phyloP scores from a whole-genome alignment of 768 basidiomycete genomes.

The Roridomyces roridus region DNA sequence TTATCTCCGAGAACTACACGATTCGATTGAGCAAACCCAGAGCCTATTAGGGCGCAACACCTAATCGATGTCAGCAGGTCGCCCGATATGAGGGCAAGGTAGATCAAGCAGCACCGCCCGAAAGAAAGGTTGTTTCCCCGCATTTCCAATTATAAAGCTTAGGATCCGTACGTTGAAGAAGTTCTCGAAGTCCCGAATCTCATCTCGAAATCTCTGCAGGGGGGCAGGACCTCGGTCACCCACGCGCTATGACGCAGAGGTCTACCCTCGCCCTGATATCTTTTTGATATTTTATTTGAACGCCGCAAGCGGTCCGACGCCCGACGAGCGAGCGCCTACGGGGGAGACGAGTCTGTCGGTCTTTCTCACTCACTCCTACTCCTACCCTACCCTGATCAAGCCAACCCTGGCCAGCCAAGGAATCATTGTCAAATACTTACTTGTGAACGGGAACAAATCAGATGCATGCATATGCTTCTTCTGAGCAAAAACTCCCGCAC shows the following conservation, averaged over 20 bases:
- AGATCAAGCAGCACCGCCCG: background rate
- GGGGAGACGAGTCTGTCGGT: too few species aligned
- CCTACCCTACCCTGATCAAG: too few species aligned
- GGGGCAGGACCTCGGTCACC: conserved; percentile 17
- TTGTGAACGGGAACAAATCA: too few species aligned
- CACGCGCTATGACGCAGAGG: background rate
- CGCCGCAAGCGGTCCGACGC: conserved; percentile 13
- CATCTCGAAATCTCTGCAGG: background rate
- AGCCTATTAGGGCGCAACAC: conserved; percentile 2
- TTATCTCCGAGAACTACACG: conserved; percentile 11
- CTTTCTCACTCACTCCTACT: too few species aligned
- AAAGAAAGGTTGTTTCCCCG: conserved; percentile 26
- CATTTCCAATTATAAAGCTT: background rate
- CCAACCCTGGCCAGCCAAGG: too few species aligned
- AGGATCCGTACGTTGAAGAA: too few species aligned
- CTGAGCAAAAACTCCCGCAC: too few species aligned
- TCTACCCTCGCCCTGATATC: too few species aligned
- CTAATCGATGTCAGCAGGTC: conserved; percentile 23
- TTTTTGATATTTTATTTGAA: too few species aligned
- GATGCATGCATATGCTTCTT: too few species aligned
- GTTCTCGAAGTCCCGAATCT: background rate
- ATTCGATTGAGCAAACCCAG: conserved; percentile 7
- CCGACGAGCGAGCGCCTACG: too few species aligned
- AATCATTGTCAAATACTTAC: too few species aligned
- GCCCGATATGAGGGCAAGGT: background rate